Evolutionary conservation across 2,329 filamentous ascomycete genomes (phyloP), one percentile per base, ranked within the genome.

Genomic region (Mollisiaceae sp.): DNA sequence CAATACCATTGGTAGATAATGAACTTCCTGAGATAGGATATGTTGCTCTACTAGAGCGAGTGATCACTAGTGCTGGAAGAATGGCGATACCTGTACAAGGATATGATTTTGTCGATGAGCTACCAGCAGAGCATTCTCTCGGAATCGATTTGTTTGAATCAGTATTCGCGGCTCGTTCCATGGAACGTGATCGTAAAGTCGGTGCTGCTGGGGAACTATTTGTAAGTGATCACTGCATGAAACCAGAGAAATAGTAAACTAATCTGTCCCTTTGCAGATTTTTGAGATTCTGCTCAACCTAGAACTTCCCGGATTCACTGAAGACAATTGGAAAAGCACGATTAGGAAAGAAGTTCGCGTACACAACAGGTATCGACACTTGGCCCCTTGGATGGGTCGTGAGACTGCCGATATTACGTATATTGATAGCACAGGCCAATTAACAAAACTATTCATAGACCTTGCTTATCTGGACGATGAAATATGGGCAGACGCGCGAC

Each of bases 361-460:
- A 0, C 80, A 83, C 63, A 73, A 76, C 1, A 72, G 78, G 0
- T 85, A 84, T 66, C 36, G 72, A 0, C 73, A 78, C 36, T 75
- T 85, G 71, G 18, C 47, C 0, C 61, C 74, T 3, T 85, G 81
- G 82, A 60, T 2, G 0, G 78, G 80, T 0, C 36, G 47, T 0
- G 82, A 85, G 66, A 85, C 81, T 0, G 76, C 82, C 0, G 83
- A 85, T 56, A 77, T 86, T 22, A 77, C 77, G 0, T 85, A 85
- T 64, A 60, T 66, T 1, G 82, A 85, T 67, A 27, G 22, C 1
- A 38, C 71, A 4, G 72, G 78, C 22, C 62, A 54, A 0, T 66
- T 82, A 63, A 81, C 82, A 1, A 59, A 67, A 0, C 55, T 77
- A 4, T 62, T 83, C 1, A 70, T 79, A 1, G 71, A 75, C 9